These are phyloP conservation scores for Zostera marina DNA, from an alignment of 116 monocot species.

Conservation along the genomic window DNA sequence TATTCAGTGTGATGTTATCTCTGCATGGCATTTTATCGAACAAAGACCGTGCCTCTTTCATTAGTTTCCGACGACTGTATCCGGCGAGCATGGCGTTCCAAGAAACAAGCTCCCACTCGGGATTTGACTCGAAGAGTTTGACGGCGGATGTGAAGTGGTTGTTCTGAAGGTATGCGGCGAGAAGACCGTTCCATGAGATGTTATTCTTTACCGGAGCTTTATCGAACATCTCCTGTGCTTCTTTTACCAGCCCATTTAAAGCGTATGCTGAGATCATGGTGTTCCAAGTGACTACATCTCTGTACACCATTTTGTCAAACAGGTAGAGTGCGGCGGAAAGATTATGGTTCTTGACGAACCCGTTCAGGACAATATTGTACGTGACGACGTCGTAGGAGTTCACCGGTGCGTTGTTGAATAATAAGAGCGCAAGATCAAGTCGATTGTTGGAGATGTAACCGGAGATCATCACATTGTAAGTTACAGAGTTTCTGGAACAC, in stretches of 20 bases:
- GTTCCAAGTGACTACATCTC: constrained; percentile 52
- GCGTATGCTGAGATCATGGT: constrained; percentile 81
- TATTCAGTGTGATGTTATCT: constrained; percentile 66
- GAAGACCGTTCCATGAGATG: constrained; percentile 55
- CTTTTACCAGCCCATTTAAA: constrained; percentile 27
- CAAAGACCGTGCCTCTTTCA: constrained; percentile 28
- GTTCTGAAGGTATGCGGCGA: constrained; percentile 50
- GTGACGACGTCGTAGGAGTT: constrained; percentile 34
- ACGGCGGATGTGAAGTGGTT: constrained; percentile 34
- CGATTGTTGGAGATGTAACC: constrained; percentile 28
- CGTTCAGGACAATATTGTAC: constrained; percentile 46
- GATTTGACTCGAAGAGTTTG: constrained; percentile 33
- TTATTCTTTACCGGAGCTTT: constrained; percentile 27
- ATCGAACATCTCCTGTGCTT: constrained; percentile 40
- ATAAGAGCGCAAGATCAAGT: constrained; percentile 15
- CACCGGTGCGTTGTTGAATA: constrained; percentile 29
- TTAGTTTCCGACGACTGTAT: constrained; percentile 19
- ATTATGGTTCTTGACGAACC: constrained; percentile 21
- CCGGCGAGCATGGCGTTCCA: constrained; percentile 73
- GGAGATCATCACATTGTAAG: constrained; percentile 45
- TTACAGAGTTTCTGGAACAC: constrained; percentile 45
- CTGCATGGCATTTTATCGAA: constrained; percentile 46
- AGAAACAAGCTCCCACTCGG: constrained; percentile 49
- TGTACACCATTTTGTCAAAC: constrained; percentile 48
- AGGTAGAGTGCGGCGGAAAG: constrained; percentile 32